A percentile compares a stretch with the other conserved stretches of the same genome.
Conservation (phyloP, 2,329 filamentous ascomycete genomes). For the Pochonia chlamydosporia region DNA sequence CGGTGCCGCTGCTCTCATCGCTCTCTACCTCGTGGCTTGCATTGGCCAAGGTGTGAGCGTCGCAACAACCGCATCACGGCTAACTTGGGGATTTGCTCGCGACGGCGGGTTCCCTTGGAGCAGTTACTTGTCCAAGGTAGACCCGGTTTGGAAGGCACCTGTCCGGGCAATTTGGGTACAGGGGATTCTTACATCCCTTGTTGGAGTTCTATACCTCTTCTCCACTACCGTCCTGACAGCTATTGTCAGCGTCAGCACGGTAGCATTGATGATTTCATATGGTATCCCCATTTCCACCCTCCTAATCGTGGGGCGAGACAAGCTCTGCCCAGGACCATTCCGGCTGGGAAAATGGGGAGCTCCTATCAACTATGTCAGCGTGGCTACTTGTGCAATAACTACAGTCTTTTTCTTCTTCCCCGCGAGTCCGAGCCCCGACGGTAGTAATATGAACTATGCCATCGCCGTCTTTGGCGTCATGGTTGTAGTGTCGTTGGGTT, state of each 20-base stretch:
- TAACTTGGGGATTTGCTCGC: conserved; percentile 50
- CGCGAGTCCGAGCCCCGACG: conserved; percentile 34
- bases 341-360: conserved; percentile 38
- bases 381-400: conserved; percentile 45
- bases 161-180: conserved; percentile 47
- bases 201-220: conserved; percentile 51
- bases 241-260: conserved; percentile 50
- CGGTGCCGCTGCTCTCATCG: conserved; percentile 38
- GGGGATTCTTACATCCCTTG: conserved; percentile 30
- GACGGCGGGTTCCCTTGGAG: conserved; percentile 43
- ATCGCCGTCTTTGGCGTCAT: conserved; percentile 52
- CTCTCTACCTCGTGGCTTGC: conserved; percentile 50
- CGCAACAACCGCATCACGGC: conserved; percentile 43
- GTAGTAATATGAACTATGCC: conserved; percentile 50
- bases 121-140: conserved; percentile 34
- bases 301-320: conserved; percentile 44
- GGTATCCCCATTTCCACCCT: conserved; percentile 43
- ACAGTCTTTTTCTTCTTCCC: conserved; percentile 54
- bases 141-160: conserved; percentile 45
- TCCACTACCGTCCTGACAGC: conserved; percentile 46
- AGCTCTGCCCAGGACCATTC: conserved; percentile 38
- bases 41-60: conserved; percentile 46
- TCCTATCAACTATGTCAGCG: conserved; percentile 39
- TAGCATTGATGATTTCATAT: conserved; percentile 46
- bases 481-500: conserved; percentile 41